phyloP scores from a whole-genome alignment of 768 basidiomycete genomes.

The Trametes cinnabarina region DNA sequence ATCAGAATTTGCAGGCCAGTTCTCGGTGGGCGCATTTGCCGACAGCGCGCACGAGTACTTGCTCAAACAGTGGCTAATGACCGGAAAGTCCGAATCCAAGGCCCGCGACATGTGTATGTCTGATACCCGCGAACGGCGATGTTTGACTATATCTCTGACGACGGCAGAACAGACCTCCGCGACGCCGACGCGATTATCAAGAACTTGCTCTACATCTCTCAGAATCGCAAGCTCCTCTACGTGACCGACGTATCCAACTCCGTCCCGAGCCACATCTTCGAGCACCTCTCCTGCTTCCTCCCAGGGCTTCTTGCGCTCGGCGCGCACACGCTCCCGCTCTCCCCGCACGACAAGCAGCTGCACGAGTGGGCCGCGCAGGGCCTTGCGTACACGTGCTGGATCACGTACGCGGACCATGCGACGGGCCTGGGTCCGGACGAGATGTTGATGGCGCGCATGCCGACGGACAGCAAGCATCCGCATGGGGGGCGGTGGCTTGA shows the following conservation, averaged over 20 bases:
- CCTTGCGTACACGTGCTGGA: conserved; percentile 69
- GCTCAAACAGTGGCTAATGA: conserved; percentile 72
- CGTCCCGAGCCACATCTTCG: conserved; percentile 51
- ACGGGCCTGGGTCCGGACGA: conserved; percentile 72
- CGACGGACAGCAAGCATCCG: conserved; percentile 6
- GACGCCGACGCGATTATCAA: conserved; percentile 59
- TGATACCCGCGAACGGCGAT: neutral
- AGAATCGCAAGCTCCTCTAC: conserved; percentile 65
- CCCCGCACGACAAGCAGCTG: conserved; percentile 46
- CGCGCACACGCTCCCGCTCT: conserved; percentile 57
- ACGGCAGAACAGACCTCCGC: conserved; percentile 47
- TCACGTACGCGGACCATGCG: conserved; percentile 69
- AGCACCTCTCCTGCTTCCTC: conserved; percentile 80
- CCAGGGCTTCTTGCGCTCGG: conserved; percentile 77
- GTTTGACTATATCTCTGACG: neutral
- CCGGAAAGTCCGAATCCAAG: conserved; percentile 57
- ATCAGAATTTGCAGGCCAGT: conserved; percentile 12
- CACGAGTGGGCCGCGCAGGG: conserved; percentile 79
- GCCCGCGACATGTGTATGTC: conserved; percentile 67
- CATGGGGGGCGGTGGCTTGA: conserved; percentile 32
- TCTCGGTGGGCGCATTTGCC: conserved; percentile 64
- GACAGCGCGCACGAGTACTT: conserved; percentile 82
- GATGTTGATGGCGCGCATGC: conserved; percentile 28
- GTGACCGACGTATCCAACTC: conserved; percentile 53
- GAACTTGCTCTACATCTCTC: conserved; percentile 64